Evolutionary conservation across 1,284 basidiomycete species (phyloP).

Genomic region (Chalciporus sp.): DNA sequence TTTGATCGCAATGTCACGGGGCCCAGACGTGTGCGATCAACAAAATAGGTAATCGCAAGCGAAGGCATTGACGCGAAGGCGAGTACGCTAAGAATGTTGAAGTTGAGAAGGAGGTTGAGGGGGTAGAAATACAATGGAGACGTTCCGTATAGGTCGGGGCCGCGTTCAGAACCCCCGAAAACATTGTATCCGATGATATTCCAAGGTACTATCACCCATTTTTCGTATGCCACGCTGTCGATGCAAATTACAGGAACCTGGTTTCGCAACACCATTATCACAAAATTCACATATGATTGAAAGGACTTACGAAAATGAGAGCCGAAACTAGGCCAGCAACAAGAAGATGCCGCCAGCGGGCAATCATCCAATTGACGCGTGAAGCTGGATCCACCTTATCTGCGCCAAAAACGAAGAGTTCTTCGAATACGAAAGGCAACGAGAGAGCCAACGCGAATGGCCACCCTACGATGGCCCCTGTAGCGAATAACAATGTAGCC

Average conservation of each 20-base stretch:
- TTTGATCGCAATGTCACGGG: constrained; percentile 53
- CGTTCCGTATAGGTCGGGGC: constrained; percentile 93
- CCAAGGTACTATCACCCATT: constrained; percentile 80
- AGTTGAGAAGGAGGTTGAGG: constrained; percentile 88
- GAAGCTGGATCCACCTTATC: constrained; percentile 64
- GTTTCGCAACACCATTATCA: constrained; percentile 2
- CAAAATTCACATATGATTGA: not conserved
- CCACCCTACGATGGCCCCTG: constrained; percentile 93
- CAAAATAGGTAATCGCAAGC: constrained; percentile 71
- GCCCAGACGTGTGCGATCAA: constrained; percentile 83
- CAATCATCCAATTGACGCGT: constrained; percentile 56
- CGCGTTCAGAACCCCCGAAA: constrained; percentile 75
- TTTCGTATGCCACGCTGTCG: constrained; percentile 90
- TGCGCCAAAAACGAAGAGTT: constrained; percentile 78
- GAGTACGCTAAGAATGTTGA: constrained; percentile 85
- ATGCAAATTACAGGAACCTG: constrained; percentile 81
- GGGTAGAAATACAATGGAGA: constrained; percentile 86
- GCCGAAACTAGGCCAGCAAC: constrained; percentile 59
- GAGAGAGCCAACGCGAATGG: constrained; percentile 89
- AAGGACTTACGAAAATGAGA: constrained; percentile 67
- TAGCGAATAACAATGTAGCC: constrained; percentile 74
- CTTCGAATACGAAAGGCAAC: constrained; percentile 90
- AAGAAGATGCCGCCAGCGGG: constrained; percentile 66
- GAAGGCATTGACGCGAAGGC: constrained; percentile 82
- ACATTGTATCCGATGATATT: constrained; percentile 96